Evolutionary conservation across 306 rosid genomes (phyloP).

Genomic region (Dalbergia oliveri): DNA sequence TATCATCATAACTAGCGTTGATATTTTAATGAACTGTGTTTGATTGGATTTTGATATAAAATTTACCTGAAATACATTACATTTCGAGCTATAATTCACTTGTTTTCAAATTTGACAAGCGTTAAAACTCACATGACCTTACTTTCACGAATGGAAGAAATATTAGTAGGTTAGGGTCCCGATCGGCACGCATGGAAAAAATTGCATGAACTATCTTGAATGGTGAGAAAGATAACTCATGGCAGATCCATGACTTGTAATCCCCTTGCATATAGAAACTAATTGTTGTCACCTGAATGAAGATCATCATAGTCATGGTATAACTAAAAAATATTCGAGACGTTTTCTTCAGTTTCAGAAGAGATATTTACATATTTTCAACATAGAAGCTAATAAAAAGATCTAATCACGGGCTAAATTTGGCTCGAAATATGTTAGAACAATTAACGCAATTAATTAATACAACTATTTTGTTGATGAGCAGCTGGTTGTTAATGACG

Average conservation of each 20-base stretch:
- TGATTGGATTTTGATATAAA: not conserved
- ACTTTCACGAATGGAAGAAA: not conserved
- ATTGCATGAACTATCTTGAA: conserved; percentile 30
- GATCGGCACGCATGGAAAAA: conserved; percentile 32
- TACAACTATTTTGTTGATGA: conserved; percentile 13
- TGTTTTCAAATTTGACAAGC: not conserved
- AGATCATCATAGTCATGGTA: not conserved
- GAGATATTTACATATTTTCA: not conserved
- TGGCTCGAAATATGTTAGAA: not conserved
- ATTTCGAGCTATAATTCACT: not conserved
- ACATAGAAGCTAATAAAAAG: not conserved
- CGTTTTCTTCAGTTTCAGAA: not conserved
- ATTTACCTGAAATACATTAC: not conserved
- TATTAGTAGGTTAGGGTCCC: conserved; percentile 28
- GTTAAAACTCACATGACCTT: not conserved
- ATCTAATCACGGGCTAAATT: not conserved
- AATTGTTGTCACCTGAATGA: not conserved
- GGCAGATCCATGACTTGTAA: conserved; percentile 6
- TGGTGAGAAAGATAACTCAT: conserved; percentile 45
- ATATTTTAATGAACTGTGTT: not conserved
- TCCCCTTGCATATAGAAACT: not conserved
- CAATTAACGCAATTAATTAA: not conserved
- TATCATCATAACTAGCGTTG: not conserved
- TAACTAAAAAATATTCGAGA: not conserved
- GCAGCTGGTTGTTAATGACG: not conserved